phyloP scores from a whole-genome alignment of 2,329 filamentous ascomycete species.

The Beauveria brongniartii region DNA sequence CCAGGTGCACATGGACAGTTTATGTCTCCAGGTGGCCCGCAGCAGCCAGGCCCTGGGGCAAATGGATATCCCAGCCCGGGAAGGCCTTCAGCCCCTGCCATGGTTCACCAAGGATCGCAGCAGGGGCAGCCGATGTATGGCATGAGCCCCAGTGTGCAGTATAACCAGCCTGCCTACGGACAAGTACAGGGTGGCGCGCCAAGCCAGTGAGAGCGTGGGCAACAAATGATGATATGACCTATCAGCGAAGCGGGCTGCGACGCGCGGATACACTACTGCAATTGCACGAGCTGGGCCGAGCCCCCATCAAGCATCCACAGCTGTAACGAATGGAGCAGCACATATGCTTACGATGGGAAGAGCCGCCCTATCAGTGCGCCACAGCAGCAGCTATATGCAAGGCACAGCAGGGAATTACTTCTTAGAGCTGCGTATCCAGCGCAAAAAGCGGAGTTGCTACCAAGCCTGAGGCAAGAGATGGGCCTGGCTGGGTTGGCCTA shows the following conservation, averaged over 20 bases:
- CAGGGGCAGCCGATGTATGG: constrained; percentile 74
- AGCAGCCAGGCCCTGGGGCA: constrained; percentile 53
- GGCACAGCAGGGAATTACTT: background rate
- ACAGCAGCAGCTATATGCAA: constrained; percentile 1
- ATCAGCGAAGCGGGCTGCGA: constrained; percentile 41
- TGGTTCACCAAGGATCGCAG: constrained; percentile 90
- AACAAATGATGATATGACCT: background rate
- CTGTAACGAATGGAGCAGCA: constrained; percentile 4
- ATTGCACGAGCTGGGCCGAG: constrained; percentile 58
- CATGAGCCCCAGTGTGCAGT: constrained; percentile 68
- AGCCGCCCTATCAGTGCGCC: background rate
- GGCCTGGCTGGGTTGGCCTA: background rate
- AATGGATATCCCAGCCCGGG: constrained; percentile 86
- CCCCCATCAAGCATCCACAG: constrained; percentile 50
- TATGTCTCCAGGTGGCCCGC: constrained; percentile 52
- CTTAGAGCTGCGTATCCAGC: constrained; percentile 5
- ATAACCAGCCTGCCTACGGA: constrained; percentile 65
- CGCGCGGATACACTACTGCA: constrained; percentile 50
- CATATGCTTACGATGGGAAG: background rate
- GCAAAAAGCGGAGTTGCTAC: background rate
- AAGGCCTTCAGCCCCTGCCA: constrained; percentile 72
- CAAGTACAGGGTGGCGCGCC: constrained; percentile 59
- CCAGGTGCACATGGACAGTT: constrained; percentile 55
- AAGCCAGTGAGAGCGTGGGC: constrained; percentile 50
- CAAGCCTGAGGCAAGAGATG: background rate